These are phyloP conservation scores for Coemansia sp. DNA, from an alignment of 192 early-diverging fungal genomes.

Conservation along the genomic window DNA sequence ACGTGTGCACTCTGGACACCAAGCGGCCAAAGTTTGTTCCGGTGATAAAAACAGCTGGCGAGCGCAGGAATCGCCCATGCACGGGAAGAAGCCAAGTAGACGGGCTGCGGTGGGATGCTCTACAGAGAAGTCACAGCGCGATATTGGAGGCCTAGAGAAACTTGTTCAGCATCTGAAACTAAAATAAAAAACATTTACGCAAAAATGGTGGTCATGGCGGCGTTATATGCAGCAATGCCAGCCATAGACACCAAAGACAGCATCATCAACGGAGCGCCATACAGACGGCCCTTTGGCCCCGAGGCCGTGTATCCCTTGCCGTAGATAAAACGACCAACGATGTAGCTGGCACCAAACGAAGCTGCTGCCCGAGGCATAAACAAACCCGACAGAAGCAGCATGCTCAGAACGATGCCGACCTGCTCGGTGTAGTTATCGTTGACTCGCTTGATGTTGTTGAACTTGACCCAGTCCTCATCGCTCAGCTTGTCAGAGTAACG, in stretches of 20 bases:
- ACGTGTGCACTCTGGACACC: too few relatives aligned
- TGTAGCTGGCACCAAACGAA: constrained; percentile 21
- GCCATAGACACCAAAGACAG: constrained; percentile 20
- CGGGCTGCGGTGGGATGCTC: too few relatives aligned
- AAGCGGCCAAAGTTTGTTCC: too few relatives aligned
- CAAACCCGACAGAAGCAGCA: constrained; percentile 33
- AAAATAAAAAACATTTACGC: constrained; percentile 12
- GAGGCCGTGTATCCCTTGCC: constrained; percentile 21
- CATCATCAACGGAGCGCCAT: constrained; percentile 18
- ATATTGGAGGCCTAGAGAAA: too few relatives aligned
- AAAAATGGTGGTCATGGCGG: constrained; percentile 12
- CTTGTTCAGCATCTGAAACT: background rate
- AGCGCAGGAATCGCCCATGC: too few relatives aligned
- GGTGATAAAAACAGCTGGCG: too few relatives aligned
- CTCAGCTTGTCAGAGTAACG: constrained; percentile 44
- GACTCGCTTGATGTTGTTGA: constrained; percentile 52
- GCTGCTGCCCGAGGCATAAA: constrained; percentile 43
- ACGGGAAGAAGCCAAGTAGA: too few relatives aligned
- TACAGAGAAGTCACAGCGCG: too few relatives aligned
- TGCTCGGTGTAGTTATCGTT: constrained; percentile 53
- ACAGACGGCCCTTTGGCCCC: constrained; percentile 26
- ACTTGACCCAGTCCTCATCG: constrained; percentile 48
- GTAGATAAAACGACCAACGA: constrained; percentile 35
- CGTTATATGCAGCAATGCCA: constrained; percentile 19
- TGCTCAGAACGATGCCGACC: constrained; percentile 19